Percentiles rank a stretch among this genome's conserved stretches.
Conservation (phyloP, 1,139 yeast genomes). For the Kurtzmaniella quercitrusa region DNA sequence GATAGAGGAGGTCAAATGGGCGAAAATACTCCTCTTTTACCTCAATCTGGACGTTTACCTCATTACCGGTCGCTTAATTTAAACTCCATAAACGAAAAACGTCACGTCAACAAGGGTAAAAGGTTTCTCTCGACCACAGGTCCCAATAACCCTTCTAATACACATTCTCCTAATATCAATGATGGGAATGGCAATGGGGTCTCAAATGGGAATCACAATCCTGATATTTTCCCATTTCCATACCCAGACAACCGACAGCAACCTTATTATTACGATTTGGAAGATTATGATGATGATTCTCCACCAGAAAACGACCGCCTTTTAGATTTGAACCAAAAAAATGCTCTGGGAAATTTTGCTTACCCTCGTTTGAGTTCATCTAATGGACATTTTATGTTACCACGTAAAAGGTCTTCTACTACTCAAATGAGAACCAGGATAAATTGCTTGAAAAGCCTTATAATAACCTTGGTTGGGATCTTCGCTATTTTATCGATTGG, state of each 20-base stretch:
- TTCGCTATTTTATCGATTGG: slow-evolving; percentile 60
- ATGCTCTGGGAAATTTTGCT: slow-evolving; percentile 9
- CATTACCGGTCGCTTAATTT: slow-evolving; percentile 42
- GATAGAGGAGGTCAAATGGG: slow-evolving; percentile 16
- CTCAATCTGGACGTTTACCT: slow-evolving; percentile 29
- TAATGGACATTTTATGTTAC: slow-evolving; percentile 26
- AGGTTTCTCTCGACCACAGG: slow-evolving; percentile 34
- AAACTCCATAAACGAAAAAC: slow-evolving; percentile 16
- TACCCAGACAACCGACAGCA: slow-evolving; percentile 24
- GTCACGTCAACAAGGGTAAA: slow-evolving; percentile 12
- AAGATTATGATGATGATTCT: slow-evolving; percentile 38
- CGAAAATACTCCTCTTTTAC: slow-evolving; percentile 31
- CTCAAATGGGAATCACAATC: slow-evolving; percentile 12
- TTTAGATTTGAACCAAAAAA: slow-evolving; percentile 4
- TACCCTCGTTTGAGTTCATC: slow-evolving; percentile 18
- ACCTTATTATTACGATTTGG: slow-evolving; percentile 35
- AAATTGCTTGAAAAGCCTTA: slow-evolving; percentile 44
- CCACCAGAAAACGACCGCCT: slow-evolving; percentile 14
- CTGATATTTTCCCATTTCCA: slow-evolving; percentile 52
- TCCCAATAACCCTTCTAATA: slow-evolving; percentile 5
- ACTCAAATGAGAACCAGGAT: slow-evolving; percentile 15
- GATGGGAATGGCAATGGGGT: slow-evolving; percentile 8
- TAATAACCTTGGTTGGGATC: slow-evolving; percentile 55
- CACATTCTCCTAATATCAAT: not conserved
- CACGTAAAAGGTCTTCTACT: slow-evolving; percentile 24